These are phyloP conservation scores for Hymenoscyphus repandus DNA, from an alignment of 2,329 filamentous ascomycete species.

Conservation along the genomic window DNA sequence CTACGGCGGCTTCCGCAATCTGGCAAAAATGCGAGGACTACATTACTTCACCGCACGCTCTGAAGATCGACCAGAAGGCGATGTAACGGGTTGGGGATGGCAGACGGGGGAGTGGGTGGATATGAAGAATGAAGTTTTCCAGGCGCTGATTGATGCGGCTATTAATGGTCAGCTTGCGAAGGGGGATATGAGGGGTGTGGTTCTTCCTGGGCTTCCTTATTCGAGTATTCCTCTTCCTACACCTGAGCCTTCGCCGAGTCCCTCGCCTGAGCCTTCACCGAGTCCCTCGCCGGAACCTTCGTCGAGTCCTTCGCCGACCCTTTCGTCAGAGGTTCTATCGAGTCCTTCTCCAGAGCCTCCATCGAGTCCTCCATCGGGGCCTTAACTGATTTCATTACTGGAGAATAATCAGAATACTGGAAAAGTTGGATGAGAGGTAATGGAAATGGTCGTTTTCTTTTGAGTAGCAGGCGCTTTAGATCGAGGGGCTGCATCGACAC, in stretches of 20 bases:
- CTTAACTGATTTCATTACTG: too few species aligned
- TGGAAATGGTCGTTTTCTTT: too few species aligned
- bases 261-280: background rate
- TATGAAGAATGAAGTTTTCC: constrained; percentile 18
- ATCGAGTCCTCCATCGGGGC: too few species aligned
- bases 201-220: background rate
- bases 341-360: too few species aligned
- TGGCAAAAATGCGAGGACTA: constrained; percentile 8
- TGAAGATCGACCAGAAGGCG: constrained; percentile 3
- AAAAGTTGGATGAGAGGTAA: too few species aligned
- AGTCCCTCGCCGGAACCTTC: too few species aligned
- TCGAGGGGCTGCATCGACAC: too few species aligned
- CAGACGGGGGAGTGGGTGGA: constrained; percentile 19
- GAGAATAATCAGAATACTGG: too few species aligned
- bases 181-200: constrained; percentile 5
- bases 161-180: constrained; percentile 14
- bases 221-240: background rate
- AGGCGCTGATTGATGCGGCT: constrained; percentile 15
- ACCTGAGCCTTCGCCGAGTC: too few species aligned
- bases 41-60: constrained; percentile 13
- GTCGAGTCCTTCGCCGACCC: too few species aligned
- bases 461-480: too few species aligned
- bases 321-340: too few species aligned
- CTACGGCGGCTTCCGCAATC: constrained; percentile 9
- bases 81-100: constrained; percentile 11